A percentile compares a stretch with the other conserved stretches of the same genome.
Conservation (phyloP, 192 early-diverging fungal genomes). For the Entomortierella chlamydospora region DNA sequence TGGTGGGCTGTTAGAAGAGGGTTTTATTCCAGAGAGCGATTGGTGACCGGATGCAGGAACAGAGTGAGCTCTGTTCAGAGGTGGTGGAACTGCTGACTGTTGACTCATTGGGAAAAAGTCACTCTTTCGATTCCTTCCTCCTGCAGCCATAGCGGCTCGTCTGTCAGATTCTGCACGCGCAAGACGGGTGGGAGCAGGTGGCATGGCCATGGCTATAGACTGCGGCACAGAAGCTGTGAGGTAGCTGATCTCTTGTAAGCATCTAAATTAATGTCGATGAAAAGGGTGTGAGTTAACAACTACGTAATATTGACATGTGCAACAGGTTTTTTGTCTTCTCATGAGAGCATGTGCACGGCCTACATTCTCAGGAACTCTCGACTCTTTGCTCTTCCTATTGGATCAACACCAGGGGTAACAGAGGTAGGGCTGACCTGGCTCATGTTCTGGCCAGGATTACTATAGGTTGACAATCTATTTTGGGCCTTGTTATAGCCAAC, state of each 20-base stretch:
- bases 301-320: neutral
- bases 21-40: constrained; percentile 15
- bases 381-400: constrained; percentile 70
- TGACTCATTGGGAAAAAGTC: constrained; percentile 29
- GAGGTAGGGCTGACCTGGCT: constrained; percentile 52
- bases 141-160: constrained; percentile 16
- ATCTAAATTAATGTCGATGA: constrained; percentile 41
- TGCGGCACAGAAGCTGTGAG: constrained; percentile 59
- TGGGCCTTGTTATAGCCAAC: constrained; percentile 15
- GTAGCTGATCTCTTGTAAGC: constrained; percentile 71
- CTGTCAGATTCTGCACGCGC: constrained; percentile 38
- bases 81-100: constrained; percentile 16
- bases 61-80: constrained; percentile 26
- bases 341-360: constrained; percentile 9
- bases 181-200: constrained; percentile 28
- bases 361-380: constrained; percentile 82
- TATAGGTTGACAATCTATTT: constrained; percentile 45
- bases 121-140: constrained; percentile 37
- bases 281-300: neutral
- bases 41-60: constrained; percentile 30
- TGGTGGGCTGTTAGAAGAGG: neutral
- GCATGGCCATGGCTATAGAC: constrained; percentile 32
- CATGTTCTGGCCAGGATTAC: constrained; percentile 42
- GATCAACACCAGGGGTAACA: constrained; percentile 53
- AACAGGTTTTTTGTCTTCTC: neutral